These are phyloP conservation scores for Paratinospora sagittata DNA, from an alignment of 164 flowering plant genomes.

Conservation along the genomic window DNA sequence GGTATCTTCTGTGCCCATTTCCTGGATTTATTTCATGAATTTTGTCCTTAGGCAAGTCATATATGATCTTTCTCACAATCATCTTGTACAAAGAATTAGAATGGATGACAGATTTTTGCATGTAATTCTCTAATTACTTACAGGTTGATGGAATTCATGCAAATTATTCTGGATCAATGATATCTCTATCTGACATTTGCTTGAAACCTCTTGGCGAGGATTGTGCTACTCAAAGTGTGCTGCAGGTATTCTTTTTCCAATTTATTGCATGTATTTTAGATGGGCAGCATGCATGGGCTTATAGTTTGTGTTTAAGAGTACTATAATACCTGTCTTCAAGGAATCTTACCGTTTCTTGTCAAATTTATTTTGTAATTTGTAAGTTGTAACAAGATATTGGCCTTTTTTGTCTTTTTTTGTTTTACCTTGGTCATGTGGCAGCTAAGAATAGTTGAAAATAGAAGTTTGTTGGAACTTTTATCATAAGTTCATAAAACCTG, in stretches of 20 bases:
- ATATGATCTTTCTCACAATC: neutral
- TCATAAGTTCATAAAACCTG: too few relatives aligned
- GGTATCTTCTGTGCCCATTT: constrained; percentile 29
- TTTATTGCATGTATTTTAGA: neutral
- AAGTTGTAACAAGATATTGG: too few relatives aligned
- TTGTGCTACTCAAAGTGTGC: constrained; percentile 91
- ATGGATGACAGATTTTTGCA: neutral
- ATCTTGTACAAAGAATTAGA: neutral
- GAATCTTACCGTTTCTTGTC: too few relatives aligned
- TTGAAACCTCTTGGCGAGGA: constrained; percentile 88
- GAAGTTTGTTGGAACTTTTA: too few relatives aligned
- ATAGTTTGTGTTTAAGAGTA: neutral
- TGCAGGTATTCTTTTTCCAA: constrained; percentile 53
- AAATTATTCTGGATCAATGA: constrained; percentile 69
- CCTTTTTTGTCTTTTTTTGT: too few relatives aligned
- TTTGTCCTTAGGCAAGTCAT: constrained; percentile 7
- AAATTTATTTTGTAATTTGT: too few relatives aligned
- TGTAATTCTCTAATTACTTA: constrained; percentile 5
- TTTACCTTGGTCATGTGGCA: too few relatives aligned
- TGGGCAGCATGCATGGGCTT: too few relatives aligned
- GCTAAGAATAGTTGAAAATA: too few relatives aligned
- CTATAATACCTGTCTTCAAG: neutral
- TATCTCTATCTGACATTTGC: constrained; percentile 80
- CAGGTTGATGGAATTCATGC: constrained; percentile 80
- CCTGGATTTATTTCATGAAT: constrained; percentile 10